Conservation (phyloP, 768 basidiomycete species). For the Tephrocybe sp. region DNA sequence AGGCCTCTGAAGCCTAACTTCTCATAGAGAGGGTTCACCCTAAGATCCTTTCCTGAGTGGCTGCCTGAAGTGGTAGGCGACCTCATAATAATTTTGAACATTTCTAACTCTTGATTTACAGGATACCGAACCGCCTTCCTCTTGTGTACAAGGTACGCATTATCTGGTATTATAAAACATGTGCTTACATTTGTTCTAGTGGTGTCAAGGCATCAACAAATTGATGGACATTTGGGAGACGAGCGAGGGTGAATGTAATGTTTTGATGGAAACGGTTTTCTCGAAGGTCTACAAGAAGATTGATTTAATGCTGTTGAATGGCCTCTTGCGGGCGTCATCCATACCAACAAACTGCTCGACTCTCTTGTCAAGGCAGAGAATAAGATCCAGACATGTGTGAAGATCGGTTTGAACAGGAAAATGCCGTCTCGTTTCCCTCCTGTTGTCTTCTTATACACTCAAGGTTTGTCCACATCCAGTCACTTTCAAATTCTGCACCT, state of each 20-base stretch:
- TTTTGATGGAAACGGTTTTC: conserved; percentile 97
- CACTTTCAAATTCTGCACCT: conserved; percentile 37
- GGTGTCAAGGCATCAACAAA: conserved; percentile 99
- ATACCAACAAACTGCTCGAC: conserved; percentile 95
- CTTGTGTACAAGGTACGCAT: no score
- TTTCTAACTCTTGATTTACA: no score
- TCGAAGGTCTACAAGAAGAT: conserved; percentile 99
- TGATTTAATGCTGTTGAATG: conserved; percentile 92
- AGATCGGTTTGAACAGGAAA: conserved; percentile 98
- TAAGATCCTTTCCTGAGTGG: no score
- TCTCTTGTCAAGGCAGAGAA: conserved; percentile 98
- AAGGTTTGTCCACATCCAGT: conserved; percentile 47
- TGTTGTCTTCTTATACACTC: conserved; percentile 92
- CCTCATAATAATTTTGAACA: neutral
- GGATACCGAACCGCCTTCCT: no score
- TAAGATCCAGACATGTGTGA: conserved; percentile 99
- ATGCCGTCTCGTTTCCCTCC: conserved; percentile 99
- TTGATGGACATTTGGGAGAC: conserved; percentile 99
- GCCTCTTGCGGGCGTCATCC: conserved; percentile 92
- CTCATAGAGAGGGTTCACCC: no score
- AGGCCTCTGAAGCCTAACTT: no score
- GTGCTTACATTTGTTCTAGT: conserved; percentile 32
- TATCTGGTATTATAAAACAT: no score
- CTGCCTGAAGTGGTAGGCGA: no score
- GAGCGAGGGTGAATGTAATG: conserved; percentile 94